Evolutionary conservation across 495 filamentous ascomycete species (phyloP).

Genomic region (Thermothielavioides terrestris): DNA sequence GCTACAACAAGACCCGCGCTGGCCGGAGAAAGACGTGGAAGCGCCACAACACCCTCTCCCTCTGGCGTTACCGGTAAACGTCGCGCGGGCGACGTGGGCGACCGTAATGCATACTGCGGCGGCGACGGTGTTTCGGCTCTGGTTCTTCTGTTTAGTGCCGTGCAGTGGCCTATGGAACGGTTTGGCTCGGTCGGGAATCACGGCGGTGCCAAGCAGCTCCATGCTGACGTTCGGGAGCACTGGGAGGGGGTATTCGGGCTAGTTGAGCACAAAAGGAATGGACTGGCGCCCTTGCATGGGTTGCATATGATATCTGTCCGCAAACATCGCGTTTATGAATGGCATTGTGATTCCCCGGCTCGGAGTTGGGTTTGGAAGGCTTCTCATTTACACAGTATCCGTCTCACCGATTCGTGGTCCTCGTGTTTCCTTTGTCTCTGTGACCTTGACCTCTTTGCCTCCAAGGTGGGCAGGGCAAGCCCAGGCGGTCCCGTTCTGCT

Average conservation of each 20-base stretch:
- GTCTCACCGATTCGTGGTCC: background rate
- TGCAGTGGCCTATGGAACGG: slow-evolving; percentile 10
- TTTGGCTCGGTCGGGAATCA: slow-evolving; percentile 11
- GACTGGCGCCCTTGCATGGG: slow-evolving; percentile 13
- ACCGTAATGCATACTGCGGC: slow-evolving; percentile 3
- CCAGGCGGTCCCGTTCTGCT: too few species aligned
- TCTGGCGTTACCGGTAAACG: slow-evolving; percentile 73
- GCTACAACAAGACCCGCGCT: slow-evolving; percentile 93
- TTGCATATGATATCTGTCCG: slow-evolving; percentile 13
- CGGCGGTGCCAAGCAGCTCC: slow-evolving; percentile 6
- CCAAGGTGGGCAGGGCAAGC: too few species aligned
- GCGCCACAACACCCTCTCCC: slow-evolving; percentile 94
- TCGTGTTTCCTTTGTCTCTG: background rate
- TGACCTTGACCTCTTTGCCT: too few species aligned
- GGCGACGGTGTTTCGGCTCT: slow-evolving; percentile 16
- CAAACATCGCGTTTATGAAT: slow-evolving; percentile 9
- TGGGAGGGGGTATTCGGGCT: slow-evolving; percentile 16
- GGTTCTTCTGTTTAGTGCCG: slow-evolving; percentile 18
- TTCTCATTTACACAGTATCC: background rate
- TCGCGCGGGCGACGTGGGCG: slow-evolving; percentile 4
- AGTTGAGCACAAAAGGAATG: slow-evolving; percentile 22
- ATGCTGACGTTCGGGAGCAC: slow-evolving; percentile 13
- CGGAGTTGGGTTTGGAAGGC: slow-evolving; percentile 4
- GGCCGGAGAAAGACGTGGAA: slow-evolving; percentile 99
- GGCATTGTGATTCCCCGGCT: slow-evolving; percentile 9